A percentile compares a stretch with the other conserved stretches of the same genome.
These are phyloP conservation scores for Stephanodiscus triporus DNA, from an alignment of 108 stramenopile species.

Conservation along the genomic window DNA sequence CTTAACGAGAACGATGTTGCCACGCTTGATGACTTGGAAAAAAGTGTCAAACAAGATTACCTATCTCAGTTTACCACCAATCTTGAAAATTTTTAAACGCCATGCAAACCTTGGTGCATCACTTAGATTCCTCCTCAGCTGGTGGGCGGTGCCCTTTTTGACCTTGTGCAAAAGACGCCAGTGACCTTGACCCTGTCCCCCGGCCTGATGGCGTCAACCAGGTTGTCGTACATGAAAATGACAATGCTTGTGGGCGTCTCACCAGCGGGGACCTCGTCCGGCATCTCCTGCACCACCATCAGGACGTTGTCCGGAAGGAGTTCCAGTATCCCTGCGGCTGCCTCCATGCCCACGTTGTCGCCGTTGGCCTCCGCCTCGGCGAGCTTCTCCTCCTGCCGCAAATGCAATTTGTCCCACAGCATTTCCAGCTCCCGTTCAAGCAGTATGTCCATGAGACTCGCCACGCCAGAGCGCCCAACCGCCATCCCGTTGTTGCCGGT, in stretches of 20 bases:
- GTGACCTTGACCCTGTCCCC: conserved; percentile 98
- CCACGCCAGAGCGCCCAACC: conserved; percentile 46
- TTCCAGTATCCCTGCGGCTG: conserved; percentile 29
- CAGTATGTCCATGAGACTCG: conserved; percentile 91
- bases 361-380: conserved; percentile 44
- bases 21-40: no score
- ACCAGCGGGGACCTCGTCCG: conserved; percentile 97
- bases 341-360: conserved; percentile 25
- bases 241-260: conserved; percentile 97
- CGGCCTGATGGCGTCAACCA: conserved; percentile 95
- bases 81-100: no score
- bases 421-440: conserved; percentile 69
- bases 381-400: conserved; percentile 34
- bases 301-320: conserved; percentile 38
- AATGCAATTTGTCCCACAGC: conserved; percentile 34
- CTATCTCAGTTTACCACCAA: no score
- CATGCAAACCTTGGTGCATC: no score
- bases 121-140: conserved; percentile 39
- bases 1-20: no score
- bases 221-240: conserved; percentile 95
- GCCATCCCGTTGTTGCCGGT: conserved; percentile 23
- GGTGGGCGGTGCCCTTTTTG: conserved; percentile 44
- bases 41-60: no score
- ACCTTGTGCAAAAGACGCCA: conserved; percentile 85
- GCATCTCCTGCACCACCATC: conserved; percentile 96